These are phyloP conservation scores for Penicillium nucicola DNA, from an alignment of 495 filamentous ascomycete genomes.

Conservation along the genomic window DNA sequence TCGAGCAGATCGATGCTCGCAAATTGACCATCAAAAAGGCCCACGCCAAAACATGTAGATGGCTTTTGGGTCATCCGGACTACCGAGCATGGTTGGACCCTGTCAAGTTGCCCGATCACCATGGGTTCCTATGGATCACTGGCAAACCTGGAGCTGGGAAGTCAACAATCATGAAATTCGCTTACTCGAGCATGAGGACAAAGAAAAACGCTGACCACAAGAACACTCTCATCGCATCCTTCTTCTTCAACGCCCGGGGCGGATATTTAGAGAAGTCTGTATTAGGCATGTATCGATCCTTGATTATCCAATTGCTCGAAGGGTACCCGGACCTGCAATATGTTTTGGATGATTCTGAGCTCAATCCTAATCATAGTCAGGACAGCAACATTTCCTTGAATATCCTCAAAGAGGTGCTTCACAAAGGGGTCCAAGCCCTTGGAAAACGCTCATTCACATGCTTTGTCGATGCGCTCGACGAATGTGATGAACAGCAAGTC, in stretches of 20 bases:
- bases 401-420: constrained; percentile 19
- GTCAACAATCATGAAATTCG: constrained; percentile 51
- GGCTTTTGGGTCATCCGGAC: constrained; percentile 40
- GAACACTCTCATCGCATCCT: constrained; percentile 30
- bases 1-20: constrained; percentile 29
- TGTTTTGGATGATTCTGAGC: constrained; percentile 18
- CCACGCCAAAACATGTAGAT: constrained; percentile 43
- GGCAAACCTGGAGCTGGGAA: constrained; percentile 57
- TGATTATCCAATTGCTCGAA: constrained; percentile 35
- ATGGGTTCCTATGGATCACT: constrained; percentile 56
- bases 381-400: constrained; percentile 11
- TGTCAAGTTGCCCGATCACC: constrained; percentile 29
- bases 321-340: constrained; percentile 22
- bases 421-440: constrained; percentile 15
- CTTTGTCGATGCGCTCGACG: constrained; percentile 43
- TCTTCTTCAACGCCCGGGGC: constrained; percentile 54
- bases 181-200: constrained; percentile 19
- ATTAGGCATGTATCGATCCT: constrained; percentile 54
- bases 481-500: constrained; percentile 35
- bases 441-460: constrained; percentile 21
- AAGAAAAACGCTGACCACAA: constrained; percentile 4
- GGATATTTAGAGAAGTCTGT: constrained; percentile 47
- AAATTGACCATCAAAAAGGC: constrained; percentile 20
- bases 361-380: not conserved
- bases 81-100: constrained; percentile 48